phyloP scores from a whole-genome alignment of 208 protist genomes.

The Trypanosoma congolense region DNA sequence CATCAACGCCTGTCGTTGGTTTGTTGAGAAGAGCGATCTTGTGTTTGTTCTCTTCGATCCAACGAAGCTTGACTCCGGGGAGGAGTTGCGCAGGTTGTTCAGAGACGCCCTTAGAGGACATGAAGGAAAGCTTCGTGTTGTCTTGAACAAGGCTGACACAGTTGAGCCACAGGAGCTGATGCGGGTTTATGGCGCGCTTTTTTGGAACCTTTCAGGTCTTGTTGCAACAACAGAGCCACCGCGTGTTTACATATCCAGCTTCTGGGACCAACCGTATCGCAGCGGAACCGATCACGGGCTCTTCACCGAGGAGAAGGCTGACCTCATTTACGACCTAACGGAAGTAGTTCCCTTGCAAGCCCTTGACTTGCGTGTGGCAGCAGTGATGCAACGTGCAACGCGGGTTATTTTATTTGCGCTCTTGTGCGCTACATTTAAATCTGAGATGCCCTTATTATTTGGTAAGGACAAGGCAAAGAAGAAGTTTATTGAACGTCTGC shows the following conservation, averaged over 20 bases:
- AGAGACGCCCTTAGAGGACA: slow-evolving; percentile 65
- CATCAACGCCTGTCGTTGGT: slow-evolving; percentile 86
- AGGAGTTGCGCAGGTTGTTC: slow-evolving; percentile 70
- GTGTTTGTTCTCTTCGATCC: slow-evolving; percentile 97
- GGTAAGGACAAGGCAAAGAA: slow-evolving; percentile 77
- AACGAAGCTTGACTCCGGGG: slow-evolving; percentile 94
- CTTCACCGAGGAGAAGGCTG: slow-evolving; percentile 84
- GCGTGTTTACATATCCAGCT: slow-evolving; percentile 95
- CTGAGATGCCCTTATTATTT: slow-evolving; percentile 71
- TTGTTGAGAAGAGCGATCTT: slow-evolving; percentile 92
- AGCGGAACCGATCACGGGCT: slow-evolving; percentile 72
- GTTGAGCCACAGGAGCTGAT: slow-evolving; percentile 93
- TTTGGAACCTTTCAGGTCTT: slow-evolving; percentile 96
- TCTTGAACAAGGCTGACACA: slow-evolving; percentile 97
- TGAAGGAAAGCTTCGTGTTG: slow-evolving; percentile 94
- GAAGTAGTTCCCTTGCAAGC: slow-evolving; percentile 81
- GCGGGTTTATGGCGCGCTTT: slow-evolving; percentile 95
- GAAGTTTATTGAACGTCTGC: slow-evolving; percentile 51
- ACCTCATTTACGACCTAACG: slow-evolving; percentile 84
- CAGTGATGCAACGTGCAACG: slow-evolving; percentile 69
- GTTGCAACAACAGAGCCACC: slow-evolving; percentile 93
- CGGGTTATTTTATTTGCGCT: slow-evolving; percentile 83
- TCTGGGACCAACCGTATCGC: slow-evolving; percentile 92
- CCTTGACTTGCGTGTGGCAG: slow-evolving; percentile 89
- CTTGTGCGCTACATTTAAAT: slow-evolving; percentile 56